Percentiles rank a stretch among this genome's conserved stretches.
Evolutionary conservation across 2,329 filamentous ascomycete species (phyloP).

Genomic region (Passalora sequoiae): DNA sequence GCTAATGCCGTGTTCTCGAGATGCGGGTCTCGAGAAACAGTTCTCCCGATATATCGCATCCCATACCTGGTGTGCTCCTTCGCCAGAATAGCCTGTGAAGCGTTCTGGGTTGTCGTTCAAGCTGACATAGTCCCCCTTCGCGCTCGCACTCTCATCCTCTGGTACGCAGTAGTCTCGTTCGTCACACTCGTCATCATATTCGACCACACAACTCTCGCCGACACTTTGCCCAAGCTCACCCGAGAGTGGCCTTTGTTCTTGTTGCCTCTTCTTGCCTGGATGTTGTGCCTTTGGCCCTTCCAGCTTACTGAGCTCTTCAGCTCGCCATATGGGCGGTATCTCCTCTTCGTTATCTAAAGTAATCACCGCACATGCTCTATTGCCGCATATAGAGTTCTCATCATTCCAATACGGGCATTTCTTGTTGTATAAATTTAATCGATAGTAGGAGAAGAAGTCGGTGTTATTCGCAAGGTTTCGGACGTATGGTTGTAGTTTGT

Average conservation of each 20-base stretch:
- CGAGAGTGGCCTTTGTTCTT: conserved; percentile 68
- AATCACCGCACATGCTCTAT: conserved; percentile 92
- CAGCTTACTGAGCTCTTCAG: conserved; percentile 84
- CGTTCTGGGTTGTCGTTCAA: conserved; percentile 88
- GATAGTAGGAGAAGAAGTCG: conserved; percentile 98
- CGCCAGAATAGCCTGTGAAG: conserved; percentile 88
- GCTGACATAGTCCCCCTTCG: conserved; percentile 94
- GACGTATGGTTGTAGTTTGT: conserved; percentile 67
- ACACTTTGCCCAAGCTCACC: conserved; percentile 80
- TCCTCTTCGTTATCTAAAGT: conserved; percentile 94
- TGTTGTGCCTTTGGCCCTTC: conserved; percentile 88
- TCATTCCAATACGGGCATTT: conserved; percentile 96
- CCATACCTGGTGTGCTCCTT: conserved; percentile 85
- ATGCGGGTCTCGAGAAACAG: conserved; percentile 62
- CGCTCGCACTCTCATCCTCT: conserved; percentile 80
- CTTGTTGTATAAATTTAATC: conserved; percentile 90
- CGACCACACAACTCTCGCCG: conserved; percentile 91
- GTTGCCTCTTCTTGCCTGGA: conserved; percentile 68
- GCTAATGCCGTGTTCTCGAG: conserved; percentile 22
- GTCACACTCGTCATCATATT: conserved; percentile 96
- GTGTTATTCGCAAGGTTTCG: conserved; percentile 77
- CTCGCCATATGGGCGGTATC: conserved; percentile 84
- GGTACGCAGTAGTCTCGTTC: conserved; percentile 94
- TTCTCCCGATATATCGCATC: conserved; percentile 96
- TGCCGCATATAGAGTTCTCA: conserved; percentile 88